Conservation (phyloP, 2,329 filamentous ascomycete species). For the Eurotiales sp. region DNA sequence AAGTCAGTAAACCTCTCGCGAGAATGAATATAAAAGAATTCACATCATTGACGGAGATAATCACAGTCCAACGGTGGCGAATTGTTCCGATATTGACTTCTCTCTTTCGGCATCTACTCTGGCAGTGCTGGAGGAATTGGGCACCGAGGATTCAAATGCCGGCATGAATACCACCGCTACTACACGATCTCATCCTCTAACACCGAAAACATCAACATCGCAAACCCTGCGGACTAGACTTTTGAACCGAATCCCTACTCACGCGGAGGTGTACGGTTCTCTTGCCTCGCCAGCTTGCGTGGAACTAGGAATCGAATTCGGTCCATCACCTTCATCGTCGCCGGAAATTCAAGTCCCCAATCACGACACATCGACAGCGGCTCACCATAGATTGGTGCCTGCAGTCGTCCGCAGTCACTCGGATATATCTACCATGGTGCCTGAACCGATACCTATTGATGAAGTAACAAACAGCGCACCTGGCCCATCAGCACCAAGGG, state of each 20-base stretch:
- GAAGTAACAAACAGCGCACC: neutral
- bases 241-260: constrained; percentile 13
- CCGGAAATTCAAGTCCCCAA: neutral
- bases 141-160: neutral
- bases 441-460: neutral
- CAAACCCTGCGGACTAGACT: constrained; percentile 3
- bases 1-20: constrained; percentile 31
- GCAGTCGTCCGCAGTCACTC: constrained; percentile 13
- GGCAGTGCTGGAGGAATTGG: constrained; percentile 25
- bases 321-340: neutral
- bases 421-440: constrained; percentile 11
- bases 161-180: neutral
- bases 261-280: constrained; percentile 11
- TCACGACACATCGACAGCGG: neutral
- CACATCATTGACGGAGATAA: constrained; percentile 15
- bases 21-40: constrained; percentile 11
- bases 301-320: constrained; percentile 2
- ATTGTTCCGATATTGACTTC: constrained; percentile 25
- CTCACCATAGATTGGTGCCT: neutral
- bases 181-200: neutral
- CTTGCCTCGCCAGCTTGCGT: constrained; percentile 8
- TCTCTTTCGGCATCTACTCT: constrained; percentile 27
- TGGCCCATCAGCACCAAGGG: neutral
- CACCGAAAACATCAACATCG: constrained; percentile 6
- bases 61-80: constrained; percentile 7